Percentiles rank a stretch among this genome's conserved stretches.
These are phyloP conservation scores for Casaregolazyma lundiana DNA, from an alignment of 1,139 yeast species.

Conservation along the genomic window DNA sequence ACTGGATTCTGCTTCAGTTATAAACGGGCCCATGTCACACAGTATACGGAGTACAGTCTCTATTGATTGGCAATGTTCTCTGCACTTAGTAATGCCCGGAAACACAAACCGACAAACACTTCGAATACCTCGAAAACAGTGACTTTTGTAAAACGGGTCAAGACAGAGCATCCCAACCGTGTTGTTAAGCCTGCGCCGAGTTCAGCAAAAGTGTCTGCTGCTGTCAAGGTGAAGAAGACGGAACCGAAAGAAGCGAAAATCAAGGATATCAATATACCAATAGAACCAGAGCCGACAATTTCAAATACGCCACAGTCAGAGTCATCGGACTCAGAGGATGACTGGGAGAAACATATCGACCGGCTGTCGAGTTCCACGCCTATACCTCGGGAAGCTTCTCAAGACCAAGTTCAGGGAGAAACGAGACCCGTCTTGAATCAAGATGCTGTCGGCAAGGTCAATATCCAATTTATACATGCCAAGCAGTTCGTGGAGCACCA, in stretches of 20 bases:
- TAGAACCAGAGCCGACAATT: not conserved
- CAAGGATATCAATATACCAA: not conserved
- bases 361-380: slow-evolving; percentile 14
- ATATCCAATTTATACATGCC: not conserved
- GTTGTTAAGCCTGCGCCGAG: not conserved
- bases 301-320: not conserved
- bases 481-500: slow-evolving; percentile 1
- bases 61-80: slow-evolving; percentile 2
- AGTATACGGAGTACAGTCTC: too few species aligned
- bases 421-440: slow-evolving; percentile 3
- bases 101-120: not conserved
- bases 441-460: not conserved
- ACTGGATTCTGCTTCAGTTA: too few species aligned
- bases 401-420: slow-evolving; percentile 1
- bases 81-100: slow-evolving; percentile 3
- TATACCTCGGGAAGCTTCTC: not conserved
- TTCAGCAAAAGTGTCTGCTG: not conserved
- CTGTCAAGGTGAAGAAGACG: not conserved
- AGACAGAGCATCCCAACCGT: not conserved
- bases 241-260: not conserved
- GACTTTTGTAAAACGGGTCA: not conserved
- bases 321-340: slow-evolving; percentile 14
- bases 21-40: too few species aligned
- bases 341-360: slow-evolving; percentile 18
- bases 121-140: slow-evolving; percentile 1